Conservation (phyloP, 257 asterid genomes). For the Parsonsia alboflavescens region DNA sequence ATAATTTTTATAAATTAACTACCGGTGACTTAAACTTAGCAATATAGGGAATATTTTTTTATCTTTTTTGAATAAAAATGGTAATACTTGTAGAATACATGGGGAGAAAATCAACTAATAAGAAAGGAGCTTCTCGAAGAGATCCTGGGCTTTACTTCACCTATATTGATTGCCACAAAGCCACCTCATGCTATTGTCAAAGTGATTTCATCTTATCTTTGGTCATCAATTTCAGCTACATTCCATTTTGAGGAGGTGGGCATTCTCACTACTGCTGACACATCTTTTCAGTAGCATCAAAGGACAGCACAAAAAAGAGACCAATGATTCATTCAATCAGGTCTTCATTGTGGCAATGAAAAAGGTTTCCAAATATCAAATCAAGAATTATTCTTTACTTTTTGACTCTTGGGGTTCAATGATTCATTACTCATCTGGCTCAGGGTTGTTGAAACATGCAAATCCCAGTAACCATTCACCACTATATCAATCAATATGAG, state of each 20-base stretch:
- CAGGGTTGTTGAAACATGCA: neutral
- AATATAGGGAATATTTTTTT: too few relatives aligned
- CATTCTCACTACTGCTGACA: neutral
- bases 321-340: neutral
- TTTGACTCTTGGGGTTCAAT: slow-evolving; percentile 1
- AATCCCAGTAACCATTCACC: neutral
- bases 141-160: neutral
- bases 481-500: neutral
- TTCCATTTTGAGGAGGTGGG: neutral
- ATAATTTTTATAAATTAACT: too few relatives aligned
- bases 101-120: too few relatives aligned
- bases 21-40: too few relatives aligned
- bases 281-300: neutral
- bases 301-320: neutral
- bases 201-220: neutral
- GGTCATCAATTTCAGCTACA: neutral
- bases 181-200: neutral
- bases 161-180: too few relatives aligned
- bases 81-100: too few relatives aligned
- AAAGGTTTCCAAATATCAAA: neutral
- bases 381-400: neutral
- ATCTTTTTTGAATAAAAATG: too few relatives aligned
- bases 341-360: neutral
- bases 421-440: neutral
- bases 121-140: neutral